These are phyloP conservation scores for Russula compacta DNA, from an alignment of 768 basidiomycete species.

Conservation along the genomic window DNA sequence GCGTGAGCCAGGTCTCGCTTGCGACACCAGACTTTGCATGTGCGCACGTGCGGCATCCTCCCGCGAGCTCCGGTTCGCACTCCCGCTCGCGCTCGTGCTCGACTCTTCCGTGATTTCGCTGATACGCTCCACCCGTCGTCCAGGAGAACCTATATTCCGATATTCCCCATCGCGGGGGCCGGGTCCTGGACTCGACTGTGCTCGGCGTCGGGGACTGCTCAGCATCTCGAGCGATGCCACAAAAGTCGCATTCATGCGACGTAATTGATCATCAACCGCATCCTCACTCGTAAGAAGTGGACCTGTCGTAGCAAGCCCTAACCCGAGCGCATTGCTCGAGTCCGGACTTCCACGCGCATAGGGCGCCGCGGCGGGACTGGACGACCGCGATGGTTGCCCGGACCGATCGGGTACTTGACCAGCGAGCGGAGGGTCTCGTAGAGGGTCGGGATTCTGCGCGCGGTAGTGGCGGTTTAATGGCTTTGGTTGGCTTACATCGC, in stretches of 20 bases:
- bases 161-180: constrained; percentile 2
- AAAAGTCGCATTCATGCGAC: constrained; percentile 62
- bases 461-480: constrained; percentile 35
- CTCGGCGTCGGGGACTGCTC: constrained; percentile 27
- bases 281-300: constrained; percentile 57
- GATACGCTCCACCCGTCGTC: constrained; percentile 18
- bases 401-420: constrained; percentile 2
- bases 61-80: constrained; percentile 16
- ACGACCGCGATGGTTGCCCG: constrained; percentile 2
- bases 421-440: constrained; percentile 9
- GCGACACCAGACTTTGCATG: constrained; percentile 11
- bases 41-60: constrained; percentile 18
- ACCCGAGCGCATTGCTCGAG: constrained; percentile 21
- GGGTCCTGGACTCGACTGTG: constrained; percentile 19
- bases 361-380: constrained; percentile 1
- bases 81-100: constrained; percentile 4
- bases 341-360: constrained; percentile 17
- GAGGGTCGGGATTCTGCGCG: constrained; percentile 17
- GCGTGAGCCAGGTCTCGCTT: constrained; percentile 28
- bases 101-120: constrained; percentile 18
- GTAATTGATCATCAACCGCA: constrained; percentile 56
- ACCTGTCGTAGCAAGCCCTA: constrained; percentile 28
- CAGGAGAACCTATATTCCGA: constrained; percentile 6
- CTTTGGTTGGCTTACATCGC: constrained; percentile 64
- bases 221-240: constrained; percentile 54